Conservation (phyloP, 495 filamentous ascomycete genomes). For the Neurospora sp. region DNA sequence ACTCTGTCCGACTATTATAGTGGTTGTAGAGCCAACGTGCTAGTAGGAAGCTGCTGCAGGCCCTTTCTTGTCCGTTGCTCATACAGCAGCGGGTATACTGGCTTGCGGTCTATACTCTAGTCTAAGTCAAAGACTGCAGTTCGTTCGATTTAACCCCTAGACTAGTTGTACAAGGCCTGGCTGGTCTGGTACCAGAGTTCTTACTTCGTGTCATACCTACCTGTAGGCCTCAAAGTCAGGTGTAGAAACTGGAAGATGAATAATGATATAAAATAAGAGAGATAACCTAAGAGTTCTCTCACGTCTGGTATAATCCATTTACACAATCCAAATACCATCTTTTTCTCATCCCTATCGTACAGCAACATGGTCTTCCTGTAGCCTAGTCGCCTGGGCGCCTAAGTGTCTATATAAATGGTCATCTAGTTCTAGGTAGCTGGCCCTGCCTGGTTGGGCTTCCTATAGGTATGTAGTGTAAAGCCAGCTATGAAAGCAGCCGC, state of each 20-base stretch:
- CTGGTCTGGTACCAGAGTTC: no score
- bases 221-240: neutral
- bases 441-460: neutral
- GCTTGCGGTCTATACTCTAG: no score
- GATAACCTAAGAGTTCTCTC: neutral
- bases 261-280: neutral
- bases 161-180: no score
- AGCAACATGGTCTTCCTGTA: neutral
- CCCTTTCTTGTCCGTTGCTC: no score
- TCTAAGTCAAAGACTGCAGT: no score
- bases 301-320: neutral
- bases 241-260: neutral
- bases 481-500: neutral
- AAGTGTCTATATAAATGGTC: neutral
- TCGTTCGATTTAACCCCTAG: no score
- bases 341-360: neutral
- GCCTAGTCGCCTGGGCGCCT: neutral
- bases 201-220: no score
- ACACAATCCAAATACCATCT: neutral
- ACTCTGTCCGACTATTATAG: no score
- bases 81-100: no score
- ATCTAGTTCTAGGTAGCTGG: neutral
- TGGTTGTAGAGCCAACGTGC: no score
- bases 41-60: no score
- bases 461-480: neutral